Evolutionary conservation across 1,139 yeast genomes (phyloP).

Genomic region (Kurtzmaniella natalensis): DNA sequence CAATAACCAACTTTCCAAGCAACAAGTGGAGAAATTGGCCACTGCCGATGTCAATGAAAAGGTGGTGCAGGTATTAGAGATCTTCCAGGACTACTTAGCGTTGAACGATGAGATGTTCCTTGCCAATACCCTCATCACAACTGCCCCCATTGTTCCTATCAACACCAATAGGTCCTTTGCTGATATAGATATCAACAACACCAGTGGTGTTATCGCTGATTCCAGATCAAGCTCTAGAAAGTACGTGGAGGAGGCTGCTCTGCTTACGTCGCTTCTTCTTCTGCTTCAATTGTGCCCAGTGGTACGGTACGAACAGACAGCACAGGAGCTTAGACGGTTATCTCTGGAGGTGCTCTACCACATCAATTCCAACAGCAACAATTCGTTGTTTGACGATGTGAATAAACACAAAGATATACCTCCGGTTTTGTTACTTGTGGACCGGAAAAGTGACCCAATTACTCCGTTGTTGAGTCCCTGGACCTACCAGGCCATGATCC

Average conservation of each 20-base stretch:
- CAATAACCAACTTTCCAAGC: conserved; percentile 69
- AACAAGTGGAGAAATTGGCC: conserved; percentile 79
- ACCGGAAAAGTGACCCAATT: conserved; percentile 83
- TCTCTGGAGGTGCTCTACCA: conserved; percentile 66
- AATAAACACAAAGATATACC: conserved; percentile 55
- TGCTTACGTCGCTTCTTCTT: conserved; percentile 61
- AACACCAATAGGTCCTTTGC: conserved; percentile 5
- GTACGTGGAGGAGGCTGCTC: conserved; percentile 46
- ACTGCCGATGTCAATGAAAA: conserved; percentile 86
- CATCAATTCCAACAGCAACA: conserved; percentile 52
- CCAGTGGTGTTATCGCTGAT: too few relatives aligned
- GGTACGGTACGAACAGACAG: conserved; percentile 69
- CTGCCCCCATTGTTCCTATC: conserved; percentile 10
- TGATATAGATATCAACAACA: neutral
- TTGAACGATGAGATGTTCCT: conserved; percentile 67
- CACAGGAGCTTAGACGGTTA: conserved; percentile 57
- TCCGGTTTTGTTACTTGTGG: conserved; percentile 74
- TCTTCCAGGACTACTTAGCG: conserved; percentile 79
- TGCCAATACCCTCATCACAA: too few relatives aligned
- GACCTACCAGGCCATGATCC: conserved; percentile 98
- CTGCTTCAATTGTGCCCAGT: conserved; percentile 75
- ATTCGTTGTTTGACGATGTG: conserved; percentile 64
- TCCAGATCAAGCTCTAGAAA: conserved; percentile 7
- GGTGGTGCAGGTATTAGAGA: conserved; percentile 69
- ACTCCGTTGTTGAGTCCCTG: conserved; percentile 92